A percentile compares a stretch with the other conserved stretches of the same genome.
Evolutionary conservation across 768 basidiomycete genomes (phyloP).

Genomic region (Rhodocollybia butyracea): DNA sequence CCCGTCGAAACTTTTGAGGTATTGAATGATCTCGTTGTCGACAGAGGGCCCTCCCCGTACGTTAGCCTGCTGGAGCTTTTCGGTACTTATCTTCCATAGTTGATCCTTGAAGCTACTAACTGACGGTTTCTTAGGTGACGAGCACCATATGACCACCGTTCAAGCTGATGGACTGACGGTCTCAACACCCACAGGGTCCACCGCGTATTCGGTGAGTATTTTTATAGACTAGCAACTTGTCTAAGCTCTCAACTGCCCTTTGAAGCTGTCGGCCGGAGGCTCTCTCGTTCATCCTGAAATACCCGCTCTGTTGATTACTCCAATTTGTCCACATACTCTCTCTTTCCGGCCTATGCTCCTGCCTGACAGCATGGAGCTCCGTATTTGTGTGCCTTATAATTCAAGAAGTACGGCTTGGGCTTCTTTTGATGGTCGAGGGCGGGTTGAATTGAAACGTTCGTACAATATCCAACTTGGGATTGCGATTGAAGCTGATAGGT

Average conservation of each 20-base stretch:
- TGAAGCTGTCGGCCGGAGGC: constrained; percentile 88
- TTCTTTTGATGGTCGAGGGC: constrained; percentile 94
- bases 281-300: constrained; percentile 98
- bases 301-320: constrained; percentile 92
- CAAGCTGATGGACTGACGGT: constrained; percentile 96
- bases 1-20: constrained; percentile 96
- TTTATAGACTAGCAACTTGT: background rate
- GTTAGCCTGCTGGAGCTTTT: constrained; percentile 95
- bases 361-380: constrained; percentile 96
- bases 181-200: constrained; percentile 96
- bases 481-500: constrained; percentile 8
- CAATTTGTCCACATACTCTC: constrained; percentile 97
- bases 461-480: constrained; percentile 14
- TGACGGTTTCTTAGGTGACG: constrained; percentile 65
- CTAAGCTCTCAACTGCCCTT: background rate
- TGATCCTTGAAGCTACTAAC: background rate
- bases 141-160: constrained; percentile 98
- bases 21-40: constrained; percentile 95
- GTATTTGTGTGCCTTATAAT: constrained; percentile 99
- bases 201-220: constrained; percentile 86
- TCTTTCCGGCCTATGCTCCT: constrained; percentile 99
- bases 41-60: constrained; percentile 96
- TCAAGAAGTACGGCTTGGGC: constrained; percentile 98
- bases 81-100: constrained; percentile 50
- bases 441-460: constrained; percentile 94